phyloP scores from a whole-genome alignment of 208 protist species.

The Trypanosoma avium region DNA sequence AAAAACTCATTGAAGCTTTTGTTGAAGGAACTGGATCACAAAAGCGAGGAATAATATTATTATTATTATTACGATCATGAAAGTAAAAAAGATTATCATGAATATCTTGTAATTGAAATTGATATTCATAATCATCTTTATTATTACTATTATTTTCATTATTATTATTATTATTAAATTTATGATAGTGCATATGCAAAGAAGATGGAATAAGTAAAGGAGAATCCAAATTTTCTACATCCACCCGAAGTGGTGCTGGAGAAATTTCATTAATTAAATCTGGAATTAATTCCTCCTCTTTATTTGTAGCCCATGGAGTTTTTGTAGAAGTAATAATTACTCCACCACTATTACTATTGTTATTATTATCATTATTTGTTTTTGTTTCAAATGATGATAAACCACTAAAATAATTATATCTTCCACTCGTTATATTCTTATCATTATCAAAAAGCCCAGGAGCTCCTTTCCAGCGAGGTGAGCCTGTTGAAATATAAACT shows the following conservation, averaged over 20 bases:
- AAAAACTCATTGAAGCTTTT: not conserved
- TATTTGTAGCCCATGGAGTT: conserved; percentile 12
- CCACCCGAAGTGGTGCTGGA: no score
- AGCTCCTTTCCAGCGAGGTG: conserved; percentile 27
- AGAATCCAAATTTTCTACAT: conserved; percentile 4
- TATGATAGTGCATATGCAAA: not conserved
- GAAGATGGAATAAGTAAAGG: not conserved
- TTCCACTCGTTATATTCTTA: not conserved
- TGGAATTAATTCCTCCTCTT: no score
- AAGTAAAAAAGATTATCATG: no score
- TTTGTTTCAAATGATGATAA: no score
- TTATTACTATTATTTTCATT: no score
- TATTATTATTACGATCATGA: no score
- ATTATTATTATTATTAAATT: not conserved
- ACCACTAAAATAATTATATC: not conserved
- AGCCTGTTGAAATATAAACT: conserved; percentile 20
- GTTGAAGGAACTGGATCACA: not conserved
- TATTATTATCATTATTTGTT: no score
- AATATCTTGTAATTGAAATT: no score
- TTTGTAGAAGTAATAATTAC: conserved; percentile 6
- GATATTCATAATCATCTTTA: no score
- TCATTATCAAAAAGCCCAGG: not conserved
- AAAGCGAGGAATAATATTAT: not conserved
- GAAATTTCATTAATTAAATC: no score
- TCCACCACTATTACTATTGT: not conserved